Base-by-base conservation (phyloP, 768 basidiomycete genomes). In the Daedaleopsis sinensis region DNA sequence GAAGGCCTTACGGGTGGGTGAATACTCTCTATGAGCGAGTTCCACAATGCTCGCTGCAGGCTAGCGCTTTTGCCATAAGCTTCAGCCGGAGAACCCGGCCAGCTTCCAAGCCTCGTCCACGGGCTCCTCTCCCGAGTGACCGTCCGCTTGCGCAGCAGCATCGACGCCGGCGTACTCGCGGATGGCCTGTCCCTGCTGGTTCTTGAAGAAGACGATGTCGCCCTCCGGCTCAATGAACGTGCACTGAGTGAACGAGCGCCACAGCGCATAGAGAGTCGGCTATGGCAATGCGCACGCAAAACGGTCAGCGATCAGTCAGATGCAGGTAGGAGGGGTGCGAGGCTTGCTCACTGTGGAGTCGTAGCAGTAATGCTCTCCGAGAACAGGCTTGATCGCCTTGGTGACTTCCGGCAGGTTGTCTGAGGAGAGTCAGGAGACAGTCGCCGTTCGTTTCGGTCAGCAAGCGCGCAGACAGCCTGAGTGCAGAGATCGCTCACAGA, bases 231-330 rank as follows among this genome's bases (percentile, higher is more conserved):
- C 73, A 51, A 74, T 68, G 61, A 73, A 74, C 27, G 64, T 67
- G 68, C 74, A 75, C 27, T 70, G 63, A 18, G 68, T 71, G 55
- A 74, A 75, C 32, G 69, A 65, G 44, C 70, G 57, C 73, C 73
- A 75, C 5, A 75, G 65, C 16, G 71, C 68, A 43, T 65, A 64
- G 47, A 75, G 58, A 4, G 68, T 64, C 35, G 67, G 66, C 62
- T 70, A 36, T 15, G 24, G 16, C 4, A 16, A 24, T 32, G 27
- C 7, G 27, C 38, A 38, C 47, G 7, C 36, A 5, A 39, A 32
- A 8, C 13, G 12, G 47, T 12, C 7, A 7, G 44, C 5, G 9
- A 55, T 11, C 23, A 37, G 5, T 11, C 23, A 37, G 5, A 39
- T 21, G 18, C 10, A 43, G 58, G 38, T 12, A 49, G 43, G 24